These are phyloP conservation scores for Panellus pusillus DNA, from an alignment of 768 basidiomycete species.

Conservation along the genomic window DNA sequence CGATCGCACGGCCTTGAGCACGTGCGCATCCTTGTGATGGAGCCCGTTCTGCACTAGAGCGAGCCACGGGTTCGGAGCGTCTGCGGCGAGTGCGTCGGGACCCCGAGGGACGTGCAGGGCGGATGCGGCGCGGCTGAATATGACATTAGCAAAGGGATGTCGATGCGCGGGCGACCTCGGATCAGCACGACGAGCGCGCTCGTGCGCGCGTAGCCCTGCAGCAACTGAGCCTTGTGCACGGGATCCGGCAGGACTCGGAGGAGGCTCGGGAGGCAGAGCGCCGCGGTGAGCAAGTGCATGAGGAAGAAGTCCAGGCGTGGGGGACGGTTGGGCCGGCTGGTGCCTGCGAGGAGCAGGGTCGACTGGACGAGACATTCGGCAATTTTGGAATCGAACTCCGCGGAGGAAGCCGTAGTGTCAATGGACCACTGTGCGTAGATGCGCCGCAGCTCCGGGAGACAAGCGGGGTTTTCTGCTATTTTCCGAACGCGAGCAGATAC, in stretches of 20 bases:
- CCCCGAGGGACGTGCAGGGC: constrained; percentile 17
- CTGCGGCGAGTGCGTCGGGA: constrained; percentile 24
- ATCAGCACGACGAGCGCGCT: constrained; percentile 31
- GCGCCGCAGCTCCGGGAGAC: constrained; percentile 33
- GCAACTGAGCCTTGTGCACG: constrained; percentile 31
- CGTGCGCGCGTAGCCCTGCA: constrained; percentile 34
- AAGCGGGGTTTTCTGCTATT: constrained; percentile 28
- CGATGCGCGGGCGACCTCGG: constrained; percentile 42
- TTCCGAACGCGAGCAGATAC: constrained; percentile 27
- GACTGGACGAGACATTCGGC: constrained; percentile 39
- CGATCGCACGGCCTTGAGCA: constrained; percentile 34
- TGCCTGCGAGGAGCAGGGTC: constrained; percentile 37
- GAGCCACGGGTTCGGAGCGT: constrained; percentile 39
- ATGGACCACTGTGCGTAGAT: constrained; percentile 37
- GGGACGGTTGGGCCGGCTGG: constrained; percentile 33
- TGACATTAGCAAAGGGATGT: constrained; percentile 37
- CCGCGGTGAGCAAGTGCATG: constrained; percentile 42
- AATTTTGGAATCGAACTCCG: constrained; percentile 13
- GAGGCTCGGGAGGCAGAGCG: constrained; percentile 40
- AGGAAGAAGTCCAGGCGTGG: constrained; percentile 43
- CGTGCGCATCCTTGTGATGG: constrained; percentile 42
- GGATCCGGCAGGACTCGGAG: constrained; percentile 24
- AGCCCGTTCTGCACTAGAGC: constrained; percentile 33
- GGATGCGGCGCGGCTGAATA: constrained; percentile 35
- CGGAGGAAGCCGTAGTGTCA: constrained; percentile 20